Base-by-base conservation (phyloP, 2,329 filamentous ascomycete species). In the Ceratocystis variospora region DNA sequence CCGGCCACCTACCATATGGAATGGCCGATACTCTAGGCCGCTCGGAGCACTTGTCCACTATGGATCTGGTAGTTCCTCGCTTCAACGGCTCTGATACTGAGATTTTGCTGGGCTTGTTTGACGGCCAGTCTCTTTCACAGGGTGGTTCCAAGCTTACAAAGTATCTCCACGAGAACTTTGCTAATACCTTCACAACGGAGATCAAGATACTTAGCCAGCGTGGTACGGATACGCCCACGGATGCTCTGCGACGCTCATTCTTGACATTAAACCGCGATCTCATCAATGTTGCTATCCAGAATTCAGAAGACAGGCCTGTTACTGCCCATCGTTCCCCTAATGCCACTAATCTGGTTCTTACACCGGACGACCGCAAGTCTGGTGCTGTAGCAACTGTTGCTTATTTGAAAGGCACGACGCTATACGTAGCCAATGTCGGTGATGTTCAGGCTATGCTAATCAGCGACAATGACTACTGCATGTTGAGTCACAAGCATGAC, bases 401-500 rank as follows among this genome's bases (percentile, higher is more conserved):
- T 64, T 99, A 96, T 72, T 78, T 99, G 41, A 88, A 92, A 71
- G 87, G 89, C 70, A 92, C 90, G 76, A 90, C 97, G 71, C 81
- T 99, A 2, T 96, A 89, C 72, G 87, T 97, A 65, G 94, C 92
- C 69, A 99, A 99, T 71, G 89, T 99, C 25, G 94, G 94, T 64
- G 91, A 99, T 76, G 90, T 89, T 4, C 91, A 97, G 76, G 93
- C 92, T n/a, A 88, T 99, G 76, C 81, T 97, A 22, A 94, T 99
- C 69, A 90, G 89, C 1, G 91, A 96, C 73, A 90, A 91, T 48
- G 84, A 87, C 28, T 84, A 94, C 75, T 87, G 86, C 72, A 86
- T 93, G 70, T 80, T 99, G 70, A 97, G 94, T 2, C 82, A 85
- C 67, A 96, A 95, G 75, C 94, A 99, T 74, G 92, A 97, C 72